phyloP scores from a whole-genome alignment of 768 basidiomycete species.

The Suillus ampliporus region DNA sequence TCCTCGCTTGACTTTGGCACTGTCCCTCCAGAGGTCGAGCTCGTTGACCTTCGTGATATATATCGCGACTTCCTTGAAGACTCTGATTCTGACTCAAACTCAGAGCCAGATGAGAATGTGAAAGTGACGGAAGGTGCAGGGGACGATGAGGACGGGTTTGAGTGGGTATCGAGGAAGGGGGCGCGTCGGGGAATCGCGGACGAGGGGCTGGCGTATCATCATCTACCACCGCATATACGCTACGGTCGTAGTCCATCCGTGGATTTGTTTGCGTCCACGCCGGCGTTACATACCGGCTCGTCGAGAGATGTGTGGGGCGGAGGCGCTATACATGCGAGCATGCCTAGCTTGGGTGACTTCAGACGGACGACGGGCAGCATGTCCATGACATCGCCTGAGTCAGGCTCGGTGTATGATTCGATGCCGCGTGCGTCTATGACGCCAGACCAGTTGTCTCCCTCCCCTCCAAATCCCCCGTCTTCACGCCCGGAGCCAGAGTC shows the following conservation, averaged over 20 bases:
- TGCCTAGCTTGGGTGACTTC: slow-evolving; percentile 46
- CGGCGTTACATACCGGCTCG: slow-evolving; percentile 45
- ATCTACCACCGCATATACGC: slow-evolving; percentile 75
- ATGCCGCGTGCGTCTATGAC: slow-evolving; percentile 23
- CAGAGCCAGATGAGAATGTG: slow-evolving; percentile 43
- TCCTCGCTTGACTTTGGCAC: slow-evolving; percentile 89
- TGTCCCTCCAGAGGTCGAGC: slow-evolving; percentile 80
- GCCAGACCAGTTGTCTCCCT: slow-evolving; percentile 20
- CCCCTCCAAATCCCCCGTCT: slow-evolving; percentile 17
- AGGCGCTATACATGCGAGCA: slow-evolving; percentile 34
- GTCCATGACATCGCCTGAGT: slow-evolving; percentile 27
- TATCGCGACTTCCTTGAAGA: slow-evolving; percentile 94
- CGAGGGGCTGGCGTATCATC: slow-evolving; percentile 64
- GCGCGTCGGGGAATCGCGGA: slow-evolving; percentile 58
- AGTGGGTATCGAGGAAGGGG: slow-evolving; percentile 78
- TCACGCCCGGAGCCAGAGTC: slow-evolving; percentile 17
- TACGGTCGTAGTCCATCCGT: slow-evolving; percentile 62
- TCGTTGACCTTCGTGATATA: slow-evolving; percentile 92
- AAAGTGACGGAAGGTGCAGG: slow-evolving; percentile 57
- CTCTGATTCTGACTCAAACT: slow-evolving; percentile 54
- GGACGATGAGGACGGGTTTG: slow-evolving; percentile 78
- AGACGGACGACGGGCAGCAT: slow-evolving; percentile 23
- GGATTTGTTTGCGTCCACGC: slow-evolving; percentile 64
- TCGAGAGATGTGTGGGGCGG: slow-evolving; percentile 51
- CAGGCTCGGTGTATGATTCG: slow-evolving; percentile 19